Evolutionary conservation across 2,329 filamentous ascomycete species (phyloP).

Genomic region (Cadophora gregata): DNA sequence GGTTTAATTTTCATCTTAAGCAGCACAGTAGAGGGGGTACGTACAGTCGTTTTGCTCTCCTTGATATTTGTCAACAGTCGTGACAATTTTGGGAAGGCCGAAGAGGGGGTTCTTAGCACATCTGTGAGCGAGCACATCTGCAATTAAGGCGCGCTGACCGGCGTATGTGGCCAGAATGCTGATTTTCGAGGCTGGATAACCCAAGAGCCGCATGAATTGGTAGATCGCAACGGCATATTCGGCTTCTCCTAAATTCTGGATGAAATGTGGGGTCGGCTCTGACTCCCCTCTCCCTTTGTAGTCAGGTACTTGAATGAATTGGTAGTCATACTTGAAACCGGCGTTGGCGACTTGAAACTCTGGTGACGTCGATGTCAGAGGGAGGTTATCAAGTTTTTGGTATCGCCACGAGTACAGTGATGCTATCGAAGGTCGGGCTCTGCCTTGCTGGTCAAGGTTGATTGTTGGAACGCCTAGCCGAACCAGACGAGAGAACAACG

Average conservation of each 20-base stretch:
- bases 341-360: conserved; percentile 87
- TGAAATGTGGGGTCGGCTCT: conserved; percentile 91
- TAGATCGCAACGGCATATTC: conserved; percentile 96
- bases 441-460: conserved; percentile 90
- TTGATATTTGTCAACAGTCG: conserved; percentile 98
- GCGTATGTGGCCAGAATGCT: conserved; percentile 93
- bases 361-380: conserved; percentile 68
- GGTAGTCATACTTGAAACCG: conserved; percentile 91
- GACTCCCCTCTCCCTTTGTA: conserved; percentile 90
- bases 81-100: conserved; percentile 85
- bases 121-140: conserved; percentile 82
- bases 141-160: conserved; percentile 86
- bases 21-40: conserved; percentile 47
- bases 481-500: conserved; percentile 88
- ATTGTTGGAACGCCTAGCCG: conserved; percentile 91
- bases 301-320: conserved; percentile 94
- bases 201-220: conserved; percentile 96
- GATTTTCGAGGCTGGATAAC: conserved; percentile 78
- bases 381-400: conserved; percentile 76
- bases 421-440: conserved; percentile 85
- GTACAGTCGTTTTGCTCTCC: conserved; percentile 98
- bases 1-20: conserved; percentile 26
- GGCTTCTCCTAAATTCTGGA: conserved; percentile 95
- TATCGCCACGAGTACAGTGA: conserved; percentile 95
- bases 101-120: conserved; percentile 86